Base-by-base conservation (phyloP, 805 yeast species). In the Jamesozyma gamospora region DNA sequence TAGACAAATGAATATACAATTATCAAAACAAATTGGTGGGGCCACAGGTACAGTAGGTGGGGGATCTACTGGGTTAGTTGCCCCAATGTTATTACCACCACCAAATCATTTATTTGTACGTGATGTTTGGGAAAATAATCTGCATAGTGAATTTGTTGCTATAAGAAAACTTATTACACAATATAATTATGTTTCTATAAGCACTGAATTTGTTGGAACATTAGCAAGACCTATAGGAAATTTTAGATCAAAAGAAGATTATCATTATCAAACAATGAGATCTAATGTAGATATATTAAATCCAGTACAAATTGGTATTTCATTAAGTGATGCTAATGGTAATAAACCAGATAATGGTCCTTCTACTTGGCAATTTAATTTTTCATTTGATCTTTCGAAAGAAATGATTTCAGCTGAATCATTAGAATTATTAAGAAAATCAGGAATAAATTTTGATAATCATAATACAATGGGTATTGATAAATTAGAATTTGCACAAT, bases 321-420 rank as follows among this genome's bases (percentile, higher is more conserved):
- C 94, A 0, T 61, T 86, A 18, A 69, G 84, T 41, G 92, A 82
- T 56, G 67, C 69, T 33, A 69, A 69, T 39, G 92, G 90, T 12
- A 75, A 73, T 42, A 76, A 75, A 41, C 88, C 88, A 2, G 82
- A 77, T 47, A 67, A 67, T 46, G 70, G 71, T 17, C 74, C 79
- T 27, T 74, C 82, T 4, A 85, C 96, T n/a, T 92, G 96, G 96
- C 96, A 90, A 59, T 88, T 92, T 66, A 92, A 92, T 61, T 87
- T 92, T 66, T 69, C 72, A 48, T 92, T 87, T 61, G 88, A 83
- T 60, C 64, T 83, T 28, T 68, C 72, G 29, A 66, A 69, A 27
- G 92, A 86, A 55, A 90, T 92, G 96, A 84, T 77, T 48, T 81
- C 90, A 17, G 77, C 77, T 40, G 97, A 88, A 51, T 84, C 90